Evolutionary conservation across 2,329 filamentous ascomycete species (phyloP).

Genomic region (Cadophora sp.): DNA sequence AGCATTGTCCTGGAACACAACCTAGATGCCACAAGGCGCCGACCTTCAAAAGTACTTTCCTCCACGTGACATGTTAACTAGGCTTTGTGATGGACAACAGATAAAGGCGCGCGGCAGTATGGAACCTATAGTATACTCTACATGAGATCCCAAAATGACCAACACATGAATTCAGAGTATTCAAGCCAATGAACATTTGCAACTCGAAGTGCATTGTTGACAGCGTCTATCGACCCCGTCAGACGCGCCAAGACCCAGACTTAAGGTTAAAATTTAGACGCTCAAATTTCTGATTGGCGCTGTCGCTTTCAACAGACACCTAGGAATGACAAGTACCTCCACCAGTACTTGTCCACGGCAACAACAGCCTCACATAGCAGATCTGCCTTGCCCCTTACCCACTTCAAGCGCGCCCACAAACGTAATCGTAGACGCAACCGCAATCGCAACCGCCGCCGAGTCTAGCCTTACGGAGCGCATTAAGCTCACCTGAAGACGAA

Average conservation of each 20-base stretch:
- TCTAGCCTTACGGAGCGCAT: slow-evolving; percentile 4
- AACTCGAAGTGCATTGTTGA: neutral
- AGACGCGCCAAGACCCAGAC: neutral
- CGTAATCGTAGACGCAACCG: neutral
- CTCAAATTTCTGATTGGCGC: slow-evolving; percentile 11
- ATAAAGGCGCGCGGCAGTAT: neutral
- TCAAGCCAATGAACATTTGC: neutral
- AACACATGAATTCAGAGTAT: neutral
- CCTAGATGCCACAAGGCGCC: neutral
- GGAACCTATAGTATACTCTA: neutral
- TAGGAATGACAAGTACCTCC: no score
- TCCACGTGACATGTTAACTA: neutral
- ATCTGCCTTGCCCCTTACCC: slow-evolving; percentile 6
- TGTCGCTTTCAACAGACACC: neutral
- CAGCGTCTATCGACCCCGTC: neutral
- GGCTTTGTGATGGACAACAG: neutral
- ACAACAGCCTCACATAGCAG: neutral
- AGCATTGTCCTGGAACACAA: no score
- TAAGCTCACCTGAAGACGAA: slow-evolving; percentile 1
- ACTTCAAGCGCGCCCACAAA: neutral
- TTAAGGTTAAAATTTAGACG: slow-evolving; percentile 16
- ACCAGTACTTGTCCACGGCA: neutral
- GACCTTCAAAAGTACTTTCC: no score
- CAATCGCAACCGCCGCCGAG: neutral
- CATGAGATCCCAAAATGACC: neutral